phyloP scores from a whole-genome alignment of 805 yeast species.

The Hanseniaspora lachancei region DNA sequence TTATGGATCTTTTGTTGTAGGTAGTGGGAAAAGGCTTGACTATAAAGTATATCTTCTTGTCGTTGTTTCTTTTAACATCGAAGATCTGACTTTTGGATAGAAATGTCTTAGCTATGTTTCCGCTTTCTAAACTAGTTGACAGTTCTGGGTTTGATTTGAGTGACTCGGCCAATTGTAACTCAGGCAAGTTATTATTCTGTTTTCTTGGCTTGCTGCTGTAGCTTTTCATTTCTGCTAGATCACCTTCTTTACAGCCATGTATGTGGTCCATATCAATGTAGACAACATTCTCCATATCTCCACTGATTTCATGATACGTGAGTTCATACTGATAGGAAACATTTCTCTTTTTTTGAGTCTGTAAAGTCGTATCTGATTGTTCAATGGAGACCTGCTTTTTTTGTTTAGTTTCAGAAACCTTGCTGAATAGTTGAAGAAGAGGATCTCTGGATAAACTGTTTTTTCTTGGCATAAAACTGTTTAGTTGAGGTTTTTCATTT shows the following conservation, averaged over 20 bases:
- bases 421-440: neutral
- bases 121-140: neutral
- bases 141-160: neutral
- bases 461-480: neutral
- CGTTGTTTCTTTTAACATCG: conserved; percentile 7
- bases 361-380: neutral
- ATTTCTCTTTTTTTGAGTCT: neutral
- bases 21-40: conserved; percentile 29
- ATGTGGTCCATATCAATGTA: conserved; percentile 45
- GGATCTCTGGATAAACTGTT: neutral
- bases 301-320: conserved; percentile 45
- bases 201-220: conserved; percentile 24
- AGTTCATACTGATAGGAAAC: conserved; percentile 20
- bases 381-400: neutral
- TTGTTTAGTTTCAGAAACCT: neutral
- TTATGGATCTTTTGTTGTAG: conserved; percentile 24
- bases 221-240: conserved; percentile 55
- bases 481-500: neutral
- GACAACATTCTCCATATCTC: conserved; percentile 46
- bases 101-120: neutral
- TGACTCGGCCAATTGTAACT: neutral
- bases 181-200: neutral
- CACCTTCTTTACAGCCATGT: conserved; percentile 60
- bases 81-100: neutral
- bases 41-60: conserved; percentile 33